A percentile compares a stretch with the other conserved stretches of the same genome.
Conservation (phyloP, 164 flowering plant species). For the Vitis vinifera region DNA sequence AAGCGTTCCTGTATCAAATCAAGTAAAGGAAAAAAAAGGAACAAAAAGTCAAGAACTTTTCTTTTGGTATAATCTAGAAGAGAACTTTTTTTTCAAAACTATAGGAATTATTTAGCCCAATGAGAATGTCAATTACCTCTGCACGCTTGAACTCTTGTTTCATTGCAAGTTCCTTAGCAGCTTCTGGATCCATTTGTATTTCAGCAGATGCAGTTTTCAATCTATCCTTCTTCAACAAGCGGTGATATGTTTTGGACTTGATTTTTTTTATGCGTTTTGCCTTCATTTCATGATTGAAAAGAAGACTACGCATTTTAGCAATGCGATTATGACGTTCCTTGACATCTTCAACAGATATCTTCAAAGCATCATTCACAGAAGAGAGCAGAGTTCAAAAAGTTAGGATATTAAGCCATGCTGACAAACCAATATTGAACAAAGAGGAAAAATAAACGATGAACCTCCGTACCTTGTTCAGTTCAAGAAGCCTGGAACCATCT, state of each 20-base stretch:
- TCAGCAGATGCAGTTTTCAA: slow-evolving; percentile 43
- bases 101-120: not conserved
- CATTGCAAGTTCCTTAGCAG: slow-evolving; percentile 73
- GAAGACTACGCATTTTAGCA: slow-evolving; percentile 23
- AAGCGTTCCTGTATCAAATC: slow-evolving; percentile 64
- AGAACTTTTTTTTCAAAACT: not conserved
- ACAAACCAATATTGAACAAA: not conserved
- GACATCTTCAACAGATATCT: slow-evolving; percentile 74
- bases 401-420: too few species aligned
- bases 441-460: not conserved
- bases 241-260: slow-evolving; percentile 81
- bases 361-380: slow-evolving; percentile 13
- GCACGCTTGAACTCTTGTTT: slow-evolving; percentile 86
- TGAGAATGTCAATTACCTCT: slow-evolving; percentile 48
- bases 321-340: slow-evolving; percentile 60
- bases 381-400: not conserved
- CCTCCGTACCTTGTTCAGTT: slow-evolving; percentile 69
- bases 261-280: slow-evolving; percentile 78
- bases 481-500: slow-evolving; percentile 89
- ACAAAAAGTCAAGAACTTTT: not conserved
- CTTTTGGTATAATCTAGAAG: not conserved
- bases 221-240: slow-evolving; percentile 68
- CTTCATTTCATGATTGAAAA: slow-evolving; percentile 54
- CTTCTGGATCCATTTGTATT: slow-evolving; percentile 71
- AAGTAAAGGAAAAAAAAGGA: not conserved